Percentiles rank a stretch among this genome's conserved stretches.
phyloP scores from a whole-genome alignment of 2,329 filamentous ascomycete genomes.

The Penicillium sp. region DNA sequence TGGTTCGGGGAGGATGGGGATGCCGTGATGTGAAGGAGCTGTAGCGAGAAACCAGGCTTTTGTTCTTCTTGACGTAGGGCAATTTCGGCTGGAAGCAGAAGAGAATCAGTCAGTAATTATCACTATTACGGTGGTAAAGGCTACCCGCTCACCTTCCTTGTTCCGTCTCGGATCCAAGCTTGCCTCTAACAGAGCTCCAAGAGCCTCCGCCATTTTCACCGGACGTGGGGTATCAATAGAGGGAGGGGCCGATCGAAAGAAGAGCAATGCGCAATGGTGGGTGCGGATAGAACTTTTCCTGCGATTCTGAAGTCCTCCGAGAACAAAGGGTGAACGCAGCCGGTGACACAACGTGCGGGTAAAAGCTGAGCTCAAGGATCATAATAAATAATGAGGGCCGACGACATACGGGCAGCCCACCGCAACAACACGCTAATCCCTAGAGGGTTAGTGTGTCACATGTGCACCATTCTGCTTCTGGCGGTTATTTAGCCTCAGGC shows the following conservation, averaged over 20 bases:
- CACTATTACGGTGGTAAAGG: neutral
- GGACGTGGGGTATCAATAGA: conserved; percentile 30
- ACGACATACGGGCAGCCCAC: conserved; percentile 23
- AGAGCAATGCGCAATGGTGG: neutral
- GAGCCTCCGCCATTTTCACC: conserved; percentile 58
- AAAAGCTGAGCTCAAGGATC: conserved; percentile 18
- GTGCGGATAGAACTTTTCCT: neutral
- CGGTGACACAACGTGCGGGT: conserved; percentile 2
- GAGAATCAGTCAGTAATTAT: conserved; percentile 3
- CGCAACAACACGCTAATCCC: conserved; percentile 21
- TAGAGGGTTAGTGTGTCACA: conserved; percentile 14
- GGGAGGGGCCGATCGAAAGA: conserved; percentile 12
- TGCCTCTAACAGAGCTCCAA: conserved; percentile 72
- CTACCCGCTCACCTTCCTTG: conserved; percentile 70
- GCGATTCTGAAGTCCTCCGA: neutral
- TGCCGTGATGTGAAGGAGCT: conserved; percentile 85
- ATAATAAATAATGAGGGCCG: conserved; percentile 22
- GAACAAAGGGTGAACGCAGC: neutral
- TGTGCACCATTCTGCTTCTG: conserved; percentile 4
- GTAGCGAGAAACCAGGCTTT: conserved; percentile 83
- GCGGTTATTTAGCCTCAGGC: neutral
- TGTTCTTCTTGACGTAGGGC: conserved; percentile 74
- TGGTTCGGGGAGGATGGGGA: conserved; percentile 68
- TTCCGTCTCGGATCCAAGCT: conserved; percentile 85
- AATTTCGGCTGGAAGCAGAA: conserved; percentile 64